These are phyloP conservation scores for Saturnispora saitoi DNA, from an alignment of 805 yeast species.

Conservation along the genomic window DNA sequence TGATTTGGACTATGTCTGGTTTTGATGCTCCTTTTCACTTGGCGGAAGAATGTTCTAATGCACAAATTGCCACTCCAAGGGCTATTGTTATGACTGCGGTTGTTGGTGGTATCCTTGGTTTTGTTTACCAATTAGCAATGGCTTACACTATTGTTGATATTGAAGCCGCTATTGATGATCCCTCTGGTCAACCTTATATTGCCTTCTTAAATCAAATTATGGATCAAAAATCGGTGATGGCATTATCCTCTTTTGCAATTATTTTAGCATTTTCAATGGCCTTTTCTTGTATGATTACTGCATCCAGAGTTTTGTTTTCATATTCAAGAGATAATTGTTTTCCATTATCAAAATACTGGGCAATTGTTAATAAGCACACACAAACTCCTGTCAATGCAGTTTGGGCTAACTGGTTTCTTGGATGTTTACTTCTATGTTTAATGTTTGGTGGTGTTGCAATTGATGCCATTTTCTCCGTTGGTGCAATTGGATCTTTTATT, in stretches of 20 bases:
- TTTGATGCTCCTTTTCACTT: slow-evolving; percentile 70
- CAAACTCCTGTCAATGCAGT: slow-evolving; percentile 61
- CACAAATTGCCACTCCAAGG: slow-evolving; percentile 55
- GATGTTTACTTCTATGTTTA: slow-evolving; percentile 47
- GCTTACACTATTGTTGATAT: slow-evolving; percentile 52
- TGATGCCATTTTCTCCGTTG: slow-evolving; percentile 64
- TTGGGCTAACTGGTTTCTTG: slow-evolving; percentile 46
- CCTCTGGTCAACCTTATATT: slow-evolving; percentile 54
- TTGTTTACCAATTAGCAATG: slow-evolving; percentile 49
- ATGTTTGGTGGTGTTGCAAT: slow-evolving; percentile 61
- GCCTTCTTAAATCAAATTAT: slow-evolving; percentile 44
- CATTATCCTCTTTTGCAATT: slow-evolving; percentile 37
- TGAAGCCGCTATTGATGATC: slow-evolving; percentile 37
- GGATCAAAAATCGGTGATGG: slow-evolving; percentile 32
- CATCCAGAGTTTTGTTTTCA: slow-evolving; percentile 58
- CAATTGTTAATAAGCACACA: slow-evolving; percentile 41
- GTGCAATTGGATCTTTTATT: slow-evolving; percentile 60
- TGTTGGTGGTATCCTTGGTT: slow-evolving; percentile 49
- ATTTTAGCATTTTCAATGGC: slow-evolving; percentile 42
- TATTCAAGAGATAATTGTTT: slow-evolving; percentile 62
- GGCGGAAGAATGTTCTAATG: slow-evolving; percentile 65
- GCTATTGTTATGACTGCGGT: slow-evolving; percentile 54
- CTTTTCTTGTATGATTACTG: slow-evolving; percentile 54
- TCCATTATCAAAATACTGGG: slow-evolving; percentile 46
- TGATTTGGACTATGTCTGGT: slow-evolving; percentile 66